Evolutionary conservation across 352 stramenopile species (phyloP).

Genomic region (Chrysophaeum taylorii): DNA sequence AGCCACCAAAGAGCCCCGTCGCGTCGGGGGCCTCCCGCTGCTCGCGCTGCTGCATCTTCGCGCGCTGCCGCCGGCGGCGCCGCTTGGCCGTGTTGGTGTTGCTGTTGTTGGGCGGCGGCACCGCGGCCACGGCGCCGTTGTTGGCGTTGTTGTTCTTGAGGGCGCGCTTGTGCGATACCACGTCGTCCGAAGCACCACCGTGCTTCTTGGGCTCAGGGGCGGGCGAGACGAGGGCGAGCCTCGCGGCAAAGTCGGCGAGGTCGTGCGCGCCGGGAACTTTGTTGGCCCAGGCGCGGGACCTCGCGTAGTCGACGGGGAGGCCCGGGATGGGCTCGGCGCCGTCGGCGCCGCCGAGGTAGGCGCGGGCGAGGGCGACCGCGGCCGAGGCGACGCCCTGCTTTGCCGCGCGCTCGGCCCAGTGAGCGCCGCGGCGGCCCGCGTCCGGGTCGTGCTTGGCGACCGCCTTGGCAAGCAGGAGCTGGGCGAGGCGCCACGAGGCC

Average conservation of each 20-base stretch:
- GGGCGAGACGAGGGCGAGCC: background rate
- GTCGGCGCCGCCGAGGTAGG: background rate
- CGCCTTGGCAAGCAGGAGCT: background rate
- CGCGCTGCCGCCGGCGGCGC: no score
- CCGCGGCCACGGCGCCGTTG: no score
- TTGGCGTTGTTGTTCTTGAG: no score
- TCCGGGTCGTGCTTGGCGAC: background rate
- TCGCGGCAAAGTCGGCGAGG: background rate
- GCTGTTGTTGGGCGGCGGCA: no score
- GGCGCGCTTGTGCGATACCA: no score
- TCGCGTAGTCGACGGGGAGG: background rate
- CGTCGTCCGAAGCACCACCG: no score
- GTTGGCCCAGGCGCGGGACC: background rate
- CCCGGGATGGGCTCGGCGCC: slow-evolving; percentile 6
- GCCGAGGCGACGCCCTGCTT: background rate
- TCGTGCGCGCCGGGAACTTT: background rate
- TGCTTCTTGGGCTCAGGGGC: no score
- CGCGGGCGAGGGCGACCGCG: background rate
- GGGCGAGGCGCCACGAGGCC: background rate
- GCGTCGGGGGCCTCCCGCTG: no score
- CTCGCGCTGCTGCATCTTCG: no score
- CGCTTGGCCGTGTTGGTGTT: no score
- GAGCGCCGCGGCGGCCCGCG: background rate
- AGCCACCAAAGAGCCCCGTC: no score
- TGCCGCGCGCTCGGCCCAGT: background rate